Conservation (phyloP, 2,329 filamentous ascomycete genomes). For the Samsoniella hepiali region DNA sequence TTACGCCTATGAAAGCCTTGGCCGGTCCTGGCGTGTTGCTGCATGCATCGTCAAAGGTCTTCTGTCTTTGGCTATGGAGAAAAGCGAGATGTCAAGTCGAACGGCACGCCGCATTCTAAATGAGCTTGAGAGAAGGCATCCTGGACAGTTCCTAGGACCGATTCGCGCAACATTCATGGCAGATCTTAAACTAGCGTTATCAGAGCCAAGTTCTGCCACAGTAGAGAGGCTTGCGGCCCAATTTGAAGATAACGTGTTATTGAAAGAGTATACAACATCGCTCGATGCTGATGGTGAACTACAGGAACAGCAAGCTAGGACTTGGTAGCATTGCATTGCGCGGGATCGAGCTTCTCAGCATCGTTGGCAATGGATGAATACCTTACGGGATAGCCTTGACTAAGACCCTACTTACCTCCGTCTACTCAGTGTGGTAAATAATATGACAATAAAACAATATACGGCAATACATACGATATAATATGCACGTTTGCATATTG, state of each 20-base stretch:
- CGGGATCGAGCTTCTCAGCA: neutral
- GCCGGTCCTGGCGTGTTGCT: slow-evolving; percentile 35
- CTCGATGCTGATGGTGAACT: slow-evolving; percentile 13
- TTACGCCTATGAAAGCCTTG: slow-evolving; percentile 36
- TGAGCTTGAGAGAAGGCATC: slow-evolving; percentile 28
- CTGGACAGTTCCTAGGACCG: slow-evolving; percentile 22
- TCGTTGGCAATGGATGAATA: no score
- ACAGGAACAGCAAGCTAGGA: neutral
- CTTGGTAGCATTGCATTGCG: neutral
- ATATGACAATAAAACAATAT: no score
- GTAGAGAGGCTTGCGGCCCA: slow-evolving; percentile 33
- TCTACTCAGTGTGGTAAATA: no score
- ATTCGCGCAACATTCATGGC: slow-evolving; percentile 37
- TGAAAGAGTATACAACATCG: slow-evolving; percentile 32
- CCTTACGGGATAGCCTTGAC: no score
- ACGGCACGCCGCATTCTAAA: slow-evolving; percentile 32
- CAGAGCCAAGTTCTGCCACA: slow-evolving; percentile 32
- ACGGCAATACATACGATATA: no score
- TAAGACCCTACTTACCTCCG: no score
- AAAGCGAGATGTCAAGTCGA: slow-evolving; percentile 29
- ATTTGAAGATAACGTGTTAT: slow-evolving; percentile 34
- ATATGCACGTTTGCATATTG: no score
- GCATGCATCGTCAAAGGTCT: slow-evolving; percentile 33
- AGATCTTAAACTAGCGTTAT: slow-evolving; percentile 35
- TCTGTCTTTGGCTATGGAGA: slow-evolving; percentile 35